These are phyloP conservation scores for Trypanosoma melophagium DNA, from an alignment of 208 protist genomes.

Conservation along the genomic window DNA sequence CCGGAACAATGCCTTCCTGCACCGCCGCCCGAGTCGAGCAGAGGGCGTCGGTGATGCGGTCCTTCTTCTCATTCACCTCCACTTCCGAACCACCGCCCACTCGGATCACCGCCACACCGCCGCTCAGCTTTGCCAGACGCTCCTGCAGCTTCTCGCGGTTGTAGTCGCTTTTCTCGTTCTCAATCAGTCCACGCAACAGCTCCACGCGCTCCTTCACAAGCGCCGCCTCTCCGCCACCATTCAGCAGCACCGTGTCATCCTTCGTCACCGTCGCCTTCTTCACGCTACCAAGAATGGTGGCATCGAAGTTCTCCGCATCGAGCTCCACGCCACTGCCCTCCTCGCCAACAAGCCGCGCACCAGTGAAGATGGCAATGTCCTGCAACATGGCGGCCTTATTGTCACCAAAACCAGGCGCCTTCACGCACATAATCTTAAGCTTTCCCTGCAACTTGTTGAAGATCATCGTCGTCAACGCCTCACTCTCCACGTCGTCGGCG, in stretches of 20 bases:
- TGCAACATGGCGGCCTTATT: slow-evolving; percentile 97
- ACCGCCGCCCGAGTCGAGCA: slow-evolving; percentile 98
- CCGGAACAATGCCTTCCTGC: slow-evolving; percentile 98
- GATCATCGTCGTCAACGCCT: slow-evolving; percentile 94
- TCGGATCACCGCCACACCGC: slow-evolving; percentile 95
- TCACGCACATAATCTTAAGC: slow-evolving; percentile 88
- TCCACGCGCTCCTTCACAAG: slow-evolving; percentile 95
- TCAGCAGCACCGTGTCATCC: slow-evolving; percentile 98
- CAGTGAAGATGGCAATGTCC: slow-evolving; percentile 99
- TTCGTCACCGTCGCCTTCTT: slow-evolving; percentile 94
- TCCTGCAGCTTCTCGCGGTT: slow-evolving; percentile 98
- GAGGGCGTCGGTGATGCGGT: slow-evolving; percentile 99
- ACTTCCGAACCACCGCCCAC: slow-evolving; percentile 98
- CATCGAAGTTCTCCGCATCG: slow-evolving; percentile 87
- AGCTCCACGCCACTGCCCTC: slow-evolving; percentile 91
- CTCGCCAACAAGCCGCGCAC: slow-evolving; percentile 94
- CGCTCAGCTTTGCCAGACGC: slow-evolving; percentile 88
- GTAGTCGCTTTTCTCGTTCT: slow-evolving; percentile 94
- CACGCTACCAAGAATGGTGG: slow-evolving; percentile 73
- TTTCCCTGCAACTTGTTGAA: slow-evolving; percentile 91
- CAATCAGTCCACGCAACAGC: slow-evolving; percentile 95
- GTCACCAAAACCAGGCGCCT: slow-evolving; percentile 99
- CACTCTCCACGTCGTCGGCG: slow-evolving; percentile 88
- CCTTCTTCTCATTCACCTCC: slow-evolving; percentile 99
- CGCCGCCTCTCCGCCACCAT: slow-evolving; percentile 94